These are phyloP conservation scores for Fusarium equiseti DNA, from an alignment of 2,329 filamentous ascomycete species.

Conservation along the genomic window DNA sequence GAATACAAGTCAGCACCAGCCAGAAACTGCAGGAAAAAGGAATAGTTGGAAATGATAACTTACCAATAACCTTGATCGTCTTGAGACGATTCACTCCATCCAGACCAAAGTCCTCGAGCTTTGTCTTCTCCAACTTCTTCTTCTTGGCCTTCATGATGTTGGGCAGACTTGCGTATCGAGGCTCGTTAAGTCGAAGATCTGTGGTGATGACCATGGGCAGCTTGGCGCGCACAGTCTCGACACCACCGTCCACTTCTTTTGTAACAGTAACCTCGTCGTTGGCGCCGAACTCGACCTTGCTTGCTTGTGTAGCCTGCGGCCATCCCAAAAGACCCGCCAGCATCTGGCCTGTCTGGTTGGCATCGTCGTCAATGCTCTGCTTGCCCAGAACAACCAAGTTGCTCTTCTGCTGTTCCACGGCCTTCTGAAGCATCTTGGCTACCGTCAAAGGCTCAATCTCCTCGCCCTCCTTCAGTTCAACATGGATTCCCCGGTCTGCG, in stretches of 20 bases:
- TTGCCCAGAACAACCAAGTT: conserved; percentile 96
- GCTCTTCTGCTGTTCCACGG: conserved; percentile 85
- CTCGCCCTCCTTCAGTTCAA: conserved; percentile 80
- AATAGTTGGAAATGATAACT: conserved; percentile 49
- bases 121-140: conserved; percentile 97
- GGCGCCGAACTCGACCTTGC: conserved; percentile 81
- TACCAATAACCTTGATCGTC: conserved; percentile 88
- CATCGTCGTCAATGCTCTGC: conserved; percentile 98
- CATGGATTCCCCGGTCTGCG: conserved; percentile 90
- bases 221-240: conserved; percentile 87
- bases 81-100: conserved; percentile 82
- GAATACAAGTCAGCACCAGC: conserved; percentile 39
- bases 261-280: conserved; percentile 80
- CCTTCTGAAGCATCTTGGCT: conserved; percentile 86
- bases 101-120: conserved; percentile 82
- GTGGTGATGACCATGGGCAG: conserved; percentile 96
- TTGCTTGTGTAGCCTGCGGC: conserved; percentile 95
- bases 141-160: conserved; percentile 99
- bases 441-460: conserved; percentile 91
- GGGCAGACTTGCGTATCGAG: conserved; percentile 91
- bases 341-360: conserved; percentile 97
- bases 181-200: conserved; percentile 93
- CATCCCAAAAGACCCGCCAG: conserved; percentile 91
- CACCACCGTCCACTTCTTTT: conserved; percentile 94
- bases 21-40: not conserved